These are phyloP conservation scores for Termitomyces titanicus DNA, from an alignment of 768 basidiomycete genomes.

Conservation along the genomic window DNA sequence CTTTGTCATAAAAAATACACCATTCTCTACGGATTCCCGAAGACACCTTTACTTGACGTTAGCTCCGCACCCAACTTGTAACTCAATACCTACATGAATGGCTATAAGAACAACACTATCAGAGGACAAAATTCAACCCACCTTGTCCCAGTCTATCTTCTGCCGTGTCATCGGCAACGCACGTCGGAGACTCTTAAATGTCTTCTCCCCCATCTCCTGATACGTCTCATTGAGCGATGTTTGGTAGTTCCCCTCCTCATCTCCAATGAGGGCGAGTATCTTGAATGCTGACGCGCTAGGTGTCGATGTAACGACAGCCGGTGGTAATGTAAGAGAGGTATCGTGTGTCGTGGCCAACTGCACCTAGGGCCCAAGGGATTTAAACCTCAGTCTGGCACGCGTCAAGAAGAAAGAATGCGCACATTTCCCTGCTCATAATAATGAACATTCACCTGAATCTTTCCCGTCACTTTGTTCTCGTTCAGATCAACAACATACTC, in stretches of 20 bases:
- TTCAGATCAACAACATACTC: constrained; percentile 74
- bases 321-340: constrained; percentile 59
- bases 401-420: constrained; percentile 16
- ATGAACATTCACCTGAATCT: constrained; percentile 82
- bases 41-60: constrained; percentile 58
- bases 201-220: constrained; percentile 87
- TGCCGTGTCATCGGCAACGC: constrained; percentile 90
- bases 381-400: background rate
- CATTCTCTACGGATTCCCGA: constrained; percentile 29
- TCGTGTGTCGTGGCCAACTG: constrained; percentile 81
- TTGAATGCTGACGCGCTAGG: constrained; percentile 57
- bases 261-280: constrained; percentile 76
- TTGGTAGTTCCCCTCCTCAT: constrained; percentile 81
- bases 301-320: constrained; percentile 50
- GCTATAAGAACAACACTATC: constrained; percentile 1
- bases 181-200: constrained; percentile 86
- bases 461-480: constrained; percentile 61
- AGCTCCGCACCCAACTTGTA: constrained; percentile 79
- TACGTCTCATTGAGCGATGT: constrained; percentile 77
- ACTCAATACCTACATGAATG: constrained; percentile 36
- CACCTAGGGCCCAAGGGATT: constrained; percentile 48
- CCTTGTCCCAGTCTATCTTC: constrained; percentile 97
- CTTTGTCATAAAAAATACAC: background rate
- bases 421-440: constrained; percentile 99
- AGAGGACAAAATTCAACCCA: constrained; percentile 23